Base-by-base conservation (phyloP, 2,329 filamentous ascomycete species). In the Emericellopsis cladophorae region DNA sequence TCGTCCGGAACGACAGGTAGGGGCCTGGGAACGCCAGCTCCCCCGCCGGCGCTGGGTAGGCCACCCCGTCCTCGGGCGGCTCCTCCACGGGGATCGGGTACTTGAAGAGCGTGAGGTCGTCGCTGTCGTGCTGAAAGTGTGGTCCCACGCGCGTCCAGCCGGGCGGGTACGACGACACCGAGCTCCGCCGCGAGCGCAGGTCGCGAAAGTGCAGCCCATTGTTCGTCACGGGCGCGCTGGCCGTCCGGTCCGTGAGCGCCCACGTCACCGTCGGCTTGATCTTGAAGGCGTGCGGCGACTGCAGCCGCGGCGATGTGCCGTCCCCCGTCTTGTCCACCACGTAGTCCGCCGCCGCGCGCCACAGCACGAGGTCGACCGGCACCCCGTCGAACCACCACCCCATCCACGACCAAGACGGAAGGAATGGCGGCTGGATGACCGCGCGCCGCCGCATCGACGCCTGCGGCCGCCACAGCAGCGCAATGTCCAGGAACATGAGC, bases 361-460 rank as follows among this genome's bases (percentile, higher is more conserved):
- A 67, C 10, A 67, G 51, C 6, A 51, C 54, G 42, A 67, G 45
- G 40, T 67, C 65, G 12, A 62, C 60, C 6, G 64, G 56, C 12
- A 66, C 54, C 23, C 58, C 61, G 42, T 67, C 65, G 42, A 64
- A 65, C 58, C 62, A 66, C 65, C 65, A 68, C 18, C 65, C 64
- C 58, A 68, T 62, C 65, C 65, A 68, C 24, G 63, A 65, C 65
- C 65, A 68, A 4, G 61, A 65, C 0, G 65, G 65, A 6, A 67
- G 51, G 40, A 62, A 63, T 2, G 61, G 56, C 10, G 60, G 53
- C 0, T 56, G 54, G 4, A 58, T 50, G 7, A 61, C 48, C 7
- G 58, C 57, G 18, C 64, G 51, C 15, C 65, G 54, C 22, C 63
- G 55, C 23, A 67, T 61, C 3, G 61, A 64, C 14, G 64, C 62